Percentiles rank a stretch among this genome's conserved stretches.
Conservation (phyloP, 148 eudicot species). For the Cornus controversa region DNA sequence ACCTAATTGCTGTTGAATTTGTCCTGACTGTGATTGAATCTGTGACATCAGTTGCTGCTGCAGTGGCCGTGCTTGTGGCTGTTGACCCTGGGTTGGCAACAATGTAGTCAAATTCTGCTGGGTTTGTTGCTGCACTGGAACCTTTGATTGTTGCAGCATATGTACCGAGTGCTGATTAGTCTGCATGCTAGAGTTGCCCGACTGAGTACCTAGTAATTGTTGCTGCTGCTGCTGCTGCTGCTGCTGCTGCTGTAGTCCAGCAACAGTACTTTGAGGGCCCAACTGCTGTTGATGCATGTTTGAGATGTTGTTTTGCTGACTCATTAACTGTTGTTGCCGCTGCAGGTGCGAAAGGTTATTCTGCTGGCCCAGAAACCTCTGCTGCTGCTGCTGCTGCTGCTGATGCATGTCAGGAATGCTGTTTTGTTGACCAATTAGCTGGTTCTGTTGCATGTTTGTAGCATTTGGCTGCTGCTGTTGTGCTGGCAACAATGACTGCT, state of each 20-base stretch:
- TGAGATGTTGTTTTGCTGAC: slow-evolving; percentile 49
- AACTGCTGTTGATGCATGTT: slow-evolving; percentile 74
- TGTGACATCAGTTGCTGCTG: slow-evolving; percentile 79
- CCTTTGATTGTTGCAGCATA: slow-evolving; percentile 67
- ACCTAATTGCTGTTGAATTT: slow-evolving; percentile 67
- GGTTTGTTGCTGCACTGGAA: slow-evolving; percentile 60
- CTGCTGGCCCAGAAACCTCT: slow-evolving; percentile 63
- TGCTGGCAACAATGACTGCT: slow-evolving; percentile 46
- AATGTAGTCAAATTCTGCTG: slow-evolving; percentile 51
- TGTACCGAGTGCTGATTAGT: slow-evolving; percentile 64
- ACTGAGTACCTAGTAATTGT: slow-evolving; percentile 66
- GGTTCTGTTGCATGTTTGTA: slow-evolving; percentile 57
- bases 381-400: slow-evolving; percentile 41
- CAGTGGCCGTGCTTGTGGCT: slow-evolving; percentile 41
- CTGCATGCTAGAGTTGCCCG: slow-evolving; percentile 60
- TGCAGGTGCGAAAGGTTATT: slow-evolving; percentile 56
- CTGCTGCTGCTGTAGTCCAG: slow-evolving; percentile 54
- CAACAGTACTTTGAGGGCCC: slow-evolving; percentile 52
- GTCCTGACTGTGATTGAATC: slow-evolving; percentile 75
- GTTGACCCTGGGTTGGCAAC: slow-evolving; percentile 58
- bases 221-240: slow-evolving; percentile 68
- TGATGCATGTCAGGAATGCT: slow-evolving; percentile 74
- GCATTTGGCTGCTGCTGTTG: slow-evolving; percentile 47
- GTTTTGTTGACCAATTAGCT: slow-evolving; percentile 62
- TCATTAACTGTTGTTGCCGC: slow-evolving; percentile 54